Evolutionary conservation across 805 yeast genomes (phyloP), one percentile per base, ranked within the genome.

Genomic region (Candida germanica): DNA sequence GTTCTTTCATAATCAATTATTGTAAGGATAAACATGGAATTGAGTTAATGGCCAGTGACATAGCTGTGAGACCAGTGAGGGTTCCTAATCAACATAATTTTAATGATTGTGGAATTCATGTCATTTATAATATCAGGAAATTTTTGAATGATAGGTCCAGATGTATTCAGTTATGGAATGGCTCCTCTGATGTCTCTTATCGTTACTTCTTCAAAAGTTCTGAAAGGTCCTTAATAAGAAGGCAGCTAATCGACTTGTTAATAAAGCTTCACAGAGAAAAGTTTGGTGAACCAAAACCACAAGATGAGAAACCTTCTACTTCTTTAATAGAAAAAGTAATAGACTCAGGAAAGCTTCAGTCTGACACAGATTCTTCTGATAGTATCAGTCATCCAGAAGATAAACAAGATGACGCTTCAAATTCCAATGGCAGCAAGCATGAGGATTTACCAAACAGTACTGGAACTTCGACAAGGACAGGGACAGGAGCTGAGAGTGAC

Each of bases 51-150:
- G 65, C 65, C 9, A 56, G 61, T 4, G 69, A 65, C 28, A 74
- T 89, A 15, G 56, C 68, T 29, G 59, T 76, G 31, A 55, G 65
- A 33, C 56, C 66, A 6, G 78, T 80, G 4, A 52, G 64, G 4
- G 93, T 87, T 0, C 96, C 97, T 1, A 78, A 72, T 40, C 98
- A 93, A 53, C 79, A 80, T 20, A 93, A 93, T 55, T 79, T 81
- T 61, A 86, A 88, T 53, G 98, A 93, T 56, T 93, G 98, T 64
- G 98, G 98, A 1, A 77, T 93, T 14, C 96, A 86, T 60, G 85
- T 91, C 2, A 81, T 93, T 11, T 81, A 81, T 47, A 88, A 84
- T 48, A 71, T 81, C 9, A 64, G 68, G 38, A 76, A 72, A 43
- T 80, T 86, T 58, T 64, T 82, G 30, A 61, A 62, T 16, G 58